Evolutionary conservation across 2,329 filamentous ascomycete species (phyloP).

Genomic region (Cadophora gregata): DNA sequence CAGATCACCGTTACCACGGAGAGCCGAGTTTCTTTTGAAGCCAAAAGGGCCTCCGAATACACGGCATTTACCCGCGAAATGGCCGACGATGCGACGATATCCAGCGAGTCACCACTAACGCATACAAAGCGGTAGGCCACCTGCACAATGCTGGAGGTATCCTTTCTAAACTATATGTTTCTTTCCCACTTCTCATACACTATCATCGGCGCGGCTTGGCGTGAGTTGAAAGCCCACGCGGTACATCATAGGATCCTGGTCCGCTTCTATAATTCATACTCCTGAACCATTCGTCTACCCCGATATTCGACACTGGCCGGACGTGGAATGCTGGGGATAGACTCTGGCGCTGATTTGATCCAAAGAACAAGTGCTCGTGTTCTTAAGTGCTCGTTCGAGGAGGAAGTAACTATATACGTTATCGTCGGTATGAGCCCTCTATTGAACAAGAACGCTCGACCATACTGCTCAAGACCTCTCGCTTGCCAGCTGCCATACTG

Average conservation of each 20-base stretch:
- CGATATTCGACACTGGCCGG: neutral
- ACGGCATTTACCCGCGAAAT: neutral
- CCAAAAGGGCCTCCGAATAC: conserved; percentile 6
- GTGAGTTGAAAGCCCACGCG: neutral
- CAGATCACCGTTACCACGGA: conserved; percentile 20
- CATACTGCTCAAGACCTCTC: neutral
- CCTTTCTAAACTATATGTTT: neutral
- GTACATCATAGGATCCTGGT: neutral
- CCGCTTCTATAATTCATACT: neutral
- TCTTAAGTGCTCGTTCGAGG: neutral
- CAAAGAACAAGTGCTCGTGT: conserved; percentile 40
- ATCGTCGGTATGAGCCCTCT: conserved; percentile 51
- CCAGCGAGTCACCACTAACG: conserved; percentile 7
- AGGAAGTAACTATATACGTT: conserved; percentile 47
- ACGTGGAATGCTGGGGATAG: neutral
- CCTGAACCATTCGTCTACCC: neutral
- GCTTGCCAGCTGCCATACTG: conserved; percentile 20
- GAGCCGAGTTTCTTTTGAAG: conserved; percentile 17
- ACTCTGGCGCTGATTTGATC: neutral
- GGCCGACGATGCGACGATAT: conserved; percentile 4
- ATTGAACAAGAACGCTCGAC: conserved; percentile 49
- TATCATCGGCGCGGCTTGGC: neutral
- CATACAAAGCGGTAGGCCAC: neutral
- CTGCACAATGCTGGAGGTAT: neutral
- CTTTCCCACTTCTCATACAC: conserved; percentile 12